A percentile compares a stretch with the other conserved stretches of the same genome.
Conservation (phyloP, 2,329 filamentous ascomycete species). For the Sporothrix luriei region DNA sequence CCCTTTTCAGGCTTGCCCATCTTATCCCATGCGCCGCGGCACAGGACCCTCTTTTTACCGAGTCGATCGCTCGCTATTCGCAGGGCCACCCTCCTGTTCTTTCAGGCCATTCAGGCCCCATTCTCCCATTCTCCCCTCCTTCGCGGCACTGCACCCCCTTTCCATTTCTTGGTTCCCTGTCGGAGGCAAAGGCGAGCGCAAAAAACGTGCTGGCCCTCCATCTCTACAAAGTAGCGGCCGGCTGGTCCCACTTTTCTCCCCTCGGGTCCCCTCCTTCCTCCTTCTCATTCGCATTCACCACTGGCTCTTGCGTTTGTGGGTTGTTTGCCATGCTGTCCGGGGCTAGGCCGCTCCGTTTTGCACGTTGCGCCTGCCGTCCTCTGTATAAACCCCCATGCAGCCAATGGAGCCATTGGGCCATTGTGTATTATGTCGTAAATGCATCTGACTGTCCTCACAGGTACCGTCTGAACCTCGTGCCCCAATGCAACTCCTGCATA, state of each 20-base stretch:
- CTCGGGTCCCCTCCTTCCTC: conserved; percentile 21
- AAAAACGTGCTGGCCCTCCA: conserved; percentile 37
- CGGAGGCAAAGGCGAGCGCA: conserved; percentile 17
- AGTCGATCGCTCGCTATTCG: neutral
- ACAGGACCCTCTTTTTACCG: conserved; percentile 14
- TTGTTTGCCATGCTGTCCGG: neutral
- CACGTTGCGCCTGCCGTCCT: neutral
- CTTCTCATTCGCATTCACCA: conserved; percentile 3
- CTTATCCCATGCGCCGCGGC: conserved; percentile 17
- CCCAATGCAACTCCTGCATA: conserved; percentile 17
- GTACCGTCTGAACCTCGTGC: neutral
- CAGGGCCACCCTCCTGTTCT: no score
- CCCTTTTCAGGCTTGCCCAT: conserved; percentile 10
- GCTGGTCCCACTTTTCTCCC: conserved; percentile 26
- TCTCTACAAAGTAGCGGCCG: conserved; percentile 32
- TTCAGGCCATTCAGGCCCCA: no score
- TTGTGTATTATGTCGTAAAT: no score
- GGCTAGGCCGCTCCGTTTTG: neutral
- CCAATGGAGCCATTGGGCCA: neutral
- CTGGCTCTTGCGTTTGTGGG: conserved; percentile 2
- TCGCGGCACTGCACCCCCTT: conserved; percentile 22
- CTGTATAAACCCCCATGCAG: no score
- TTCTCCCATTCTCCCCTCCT: conserved; percentile 9
- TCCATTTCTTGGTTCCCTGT: conserved; percentile 9
- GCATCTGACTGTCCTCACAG: neutral